Evolutionary conservation across 495 filamentous ascomycete species (phyloP), one percentile per base, ranked within the genome.

Genomic region (Penicillium ucsense): DNA sequence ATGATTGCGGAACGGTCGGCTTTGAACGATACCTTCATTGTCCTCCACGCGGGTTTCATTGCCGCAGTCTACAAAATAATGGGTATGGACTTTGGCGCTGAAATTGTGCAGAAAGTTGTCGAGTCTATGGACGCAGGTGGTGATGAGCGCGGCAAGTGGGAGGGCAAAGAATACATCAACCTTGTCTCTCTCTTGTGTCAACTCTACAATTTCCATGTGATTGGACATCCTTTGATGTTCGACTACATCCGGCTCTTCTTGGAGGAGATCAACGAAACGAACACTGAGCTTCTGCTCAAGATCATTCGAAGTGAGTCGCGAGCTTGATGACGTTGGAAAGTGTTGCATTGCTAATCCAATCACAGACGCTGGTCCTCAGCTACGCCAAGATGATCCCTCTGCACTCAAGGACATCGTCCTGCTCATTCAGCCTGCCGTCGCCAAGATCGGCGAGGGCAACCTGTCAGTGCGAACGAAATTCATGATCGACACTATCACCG

Each of bases 401-500:
- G 75, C 91, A n/a, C 65, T 97, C 35, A 94, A 94, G 64, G 88
- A 95, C 50, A 94, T 98, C 46, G 85, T 95, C 7, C 57, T 84
- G 12, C 74, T 86, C 45, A 80, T 95, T 46, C 86, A 89, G 53
- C 80, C 80, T 8, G 77, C 82, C 6, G 76, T 88, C 8, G 66
- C 78, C 5, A 80, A 77, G 42, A 69, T 72, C 32, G 85, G 83
- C 32, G 82, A 86, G 60, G 70, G 72, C 11, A 82, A 76, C 38
- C 71, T 95, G 11, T 91, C 88, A 9, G 85, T 94, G 8, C 82
- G 92, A 41, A 95, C 90, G 1, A 94, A 85, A 52, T 97, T 96
- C 67, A 97, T 97, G 94, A 89, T 98, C 41, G 92, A 97, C 51
- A 90, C 85, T 3, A 92, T 98, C 60, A 89, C 86, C 50, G 84